Evolutionary conservation across 371 early-diverging fungal species (phyloP), one percentile per base, ranked within the genome.

Genomic region (Mortierella sp.): DNA sequence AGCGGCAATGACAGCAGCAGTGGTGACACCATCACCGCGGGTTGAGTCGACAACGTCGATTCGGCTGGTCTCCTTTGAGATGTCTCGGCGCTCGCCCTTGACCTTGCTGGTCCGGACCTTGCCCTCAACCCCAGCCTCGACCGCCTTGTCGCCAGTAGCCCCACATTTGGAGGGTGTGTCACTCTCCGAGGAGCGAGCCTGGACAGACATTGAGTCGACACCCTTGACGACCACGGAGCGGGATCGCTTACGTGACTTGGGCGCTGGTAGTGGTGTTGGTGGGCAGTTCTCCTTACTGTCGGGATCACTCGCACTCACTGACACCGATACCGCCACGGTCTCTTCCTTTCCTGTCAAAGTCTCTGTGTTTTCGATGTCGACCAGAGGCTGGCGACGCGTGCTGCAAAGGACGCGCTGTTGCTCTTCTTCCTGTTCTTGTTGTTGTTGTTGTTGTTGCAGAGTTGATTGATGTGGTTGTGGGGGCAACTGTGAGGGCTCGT

Each of bases 311-410:
- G 67, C 10, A 67, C 11, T 16, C 67, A 24, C 67, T 24, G 24
- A 67, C 21, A 21, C 14, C 21, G 37, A 61, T 31, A 13, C 26
- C 59, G 61, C 31, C 19, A 34, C 19, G 21, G 34, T 19, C 8
- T 61, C 37, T 8, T 61, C 61, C 37, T 61, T 67, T 40, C 21
- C 72, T 51, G 51, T 46, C 34, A 51, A 51, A 51, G 51, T 34
- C 34, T 71, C 71, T 51, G 51, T 71, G 71, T 71, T 51, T 11
- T 51, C 72, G n/a, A 71, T 71, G 21, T 11, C 72, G 10, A 71
- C 44, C 53, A 51, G 51, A 26, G 72, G 51, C 48, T 67, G 67
- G 43, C 67, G 24, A 67, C 67, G 67, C 67, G 67, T 40, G 67
- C 40, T 67, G 34, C 67, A 67, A 34, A 19, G 37, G 11, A 40